A percentile compares a stretch with the other conserved stretches of the same genome.
Evolutionary conservation across 202 grass and related monocot species (phyloP).

Genomic region (Digitaria exilis): DNA sequence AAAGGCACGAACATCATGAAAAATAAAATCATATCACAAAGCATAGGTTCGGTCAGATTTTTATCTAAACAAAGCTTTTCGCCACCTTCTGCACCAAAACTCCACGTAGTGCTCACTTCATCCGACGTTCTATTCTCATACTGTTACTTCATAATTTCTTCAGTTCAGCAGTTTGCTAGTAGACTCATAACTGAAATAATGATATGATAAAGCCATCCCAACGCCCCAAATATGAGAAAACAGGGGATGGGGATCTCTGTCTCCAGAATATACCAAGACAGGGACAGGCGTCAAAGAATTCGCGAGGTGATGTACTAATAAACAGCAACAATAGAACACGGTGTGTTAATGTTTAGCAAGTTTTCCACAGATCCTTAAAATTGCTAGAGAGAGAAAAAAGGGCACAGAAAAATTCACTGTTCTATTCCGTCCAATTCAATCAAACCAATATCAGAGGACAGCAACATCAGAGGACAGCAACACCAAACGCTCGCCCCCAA

Average conservation of each 20-base stretch:
- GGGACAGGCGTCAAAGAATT: constrained; percentile 25
- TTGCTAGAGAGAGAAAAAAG: neutral
- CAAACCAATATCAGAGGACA: neutral
- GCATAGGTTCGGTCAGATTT: constrained; percentile 24
- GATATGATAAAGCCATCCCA: neutral
- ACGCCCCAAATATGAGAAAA: neutral
- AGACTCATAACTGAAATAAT: constrained; percentile 1
- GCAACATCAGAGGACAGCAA: neutral
- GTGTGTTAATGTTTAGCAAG: neutral
- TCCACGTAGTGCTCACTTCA: constrained; percentile 9
- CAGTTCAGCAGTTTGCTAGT: constrained; percentile 1
- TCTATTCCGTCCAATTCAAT: constrained; percentile 10
- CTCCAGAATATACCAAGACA: constrained; percentile 35
- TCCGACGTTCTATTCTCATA: constrained; percentile 3
- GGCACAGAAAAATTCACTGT: neutral
- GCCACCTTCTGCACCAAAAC: neutral
- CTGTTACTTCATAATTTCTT: neutral
- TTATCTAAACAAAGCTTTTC: constrained; percentile 28
- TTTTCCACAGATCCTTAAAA: neutral
- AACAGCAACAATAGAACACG: neutral
- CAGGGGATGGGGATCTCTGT: neutral
- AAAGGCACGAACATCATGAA: neutral
- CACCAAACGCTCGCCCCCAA: constrained; percentile 35
- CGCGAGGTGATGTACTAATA: constrained; percentile 6
- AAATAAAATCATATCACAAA: constrained; percentile 29